These are phyloP conservation scores for Chalaropsis thielavioides DNA, from an alignment of 2,329 filamentous ascomycete species.

Conservation along the genomic window DNA sequence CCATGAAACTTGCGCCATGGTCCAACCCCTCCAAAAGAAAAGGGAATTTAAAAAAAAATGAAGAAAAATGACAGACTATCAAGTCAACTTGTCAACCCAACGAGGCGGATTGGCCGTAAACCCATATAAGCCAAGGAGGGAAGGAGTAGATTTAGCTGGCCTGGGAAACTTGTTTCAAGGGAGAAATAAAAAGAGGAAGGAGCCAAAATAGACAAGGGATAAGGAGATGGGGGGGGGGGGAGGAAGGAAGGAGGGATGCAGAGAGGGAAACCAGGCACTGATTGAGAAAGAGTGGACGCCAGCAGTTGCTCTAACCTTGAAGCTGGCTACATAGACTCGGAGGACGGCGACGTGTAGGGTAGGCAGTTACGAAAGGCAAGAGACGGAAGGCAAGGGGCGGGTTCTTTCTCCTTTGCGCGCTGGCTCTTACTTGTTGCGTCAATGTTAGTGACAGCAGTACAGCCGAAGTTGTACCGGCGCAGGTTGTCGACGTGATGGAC, in stretches of 20 bases:
- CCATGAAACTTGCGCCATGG: not conserved
- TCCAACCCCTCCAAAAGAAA: not conserved
- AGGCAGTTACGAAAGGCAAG: too few species aligned
- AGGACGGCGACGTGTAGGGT: not conserved
- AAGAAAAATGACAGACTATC: too few species aligned
- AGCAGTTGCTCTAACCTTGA: not conserved
- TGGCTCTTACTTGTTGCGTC: too few species aligned
- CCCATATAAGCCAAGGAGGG: not conserved
- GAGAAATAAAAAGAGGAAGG: not conserved
- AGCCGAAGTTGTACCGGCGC: not conserved
- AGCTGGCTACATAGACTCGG: not conserved
- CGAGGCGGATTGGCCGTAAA: not conserved
- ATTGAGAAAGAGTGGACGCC: not conserved
- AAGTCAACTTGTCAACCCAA: not conserved
- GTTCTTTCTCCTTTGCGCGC: too few species aligned
- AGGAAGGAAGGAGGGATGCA: too few species aligned
- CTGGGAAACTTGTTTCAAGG: slow-evolving; percentile 5
- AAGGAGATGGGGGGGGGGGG: not conserved
- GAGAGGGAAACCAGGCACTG: not conserved
- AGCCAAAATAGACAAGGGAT: not conserved
- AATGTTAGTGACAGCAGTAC: not conserved
- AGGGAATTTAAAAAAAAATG: not conserved
- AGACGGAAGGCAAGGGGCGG: too few species aligned
- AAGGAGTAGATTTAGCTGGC: not conserved
- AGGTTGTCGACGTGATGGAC: not conserved